Conservation (phyloP, 805 yeast species). For the Grigorovia yakushimaensis region DNA sequence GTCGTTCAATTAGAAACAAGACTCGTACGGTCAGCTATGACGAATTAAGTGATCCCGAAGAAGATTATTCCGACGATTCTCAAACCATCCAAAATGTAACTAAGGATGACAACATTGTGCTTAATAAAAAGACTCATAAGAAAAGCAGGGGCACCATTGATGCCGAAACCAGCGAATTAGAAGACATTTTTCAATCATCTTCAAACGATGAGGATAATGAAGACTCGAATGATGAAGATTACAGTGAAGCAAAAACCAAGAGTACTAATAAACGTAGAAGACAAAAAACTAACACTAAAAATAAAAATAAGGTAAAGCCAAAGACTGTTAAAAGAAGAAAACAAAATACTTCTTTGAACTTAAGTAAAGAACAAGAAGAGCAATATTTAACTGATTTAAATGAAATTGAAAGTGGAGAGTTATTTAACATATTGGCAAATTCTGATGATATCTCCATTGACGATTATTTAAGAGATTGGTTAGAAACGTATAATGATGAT, state of each 20-base stretch:
- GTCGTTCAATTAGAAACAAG: not conserved
- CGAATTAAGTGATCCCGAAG: not conserved
- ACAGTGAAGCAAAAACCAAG: slow-evolving; percentile 14
- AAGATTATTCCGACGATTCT: not conserved
- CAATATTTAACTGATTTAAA: slow-evolving; percentile 31
- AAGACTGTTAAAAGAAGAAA: slow-evolving; percentile 4
- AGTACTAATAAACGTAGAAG: not conserved
- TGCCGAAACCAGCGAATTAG: slow-evolving; percentile 13
- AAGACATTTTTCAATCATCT: not conserved
- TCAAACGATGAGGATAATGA: slow-evolving; percentile 8
- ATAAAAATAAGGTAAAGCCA: slow-evolving; percentile 1
- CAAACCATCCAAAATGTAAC: not conserved
- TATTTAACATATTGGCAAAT: slow-evolving; percentile 43
- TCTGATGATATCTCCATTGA: slow-evolving; percentile 39
- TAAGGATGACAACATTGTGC: not conserved
- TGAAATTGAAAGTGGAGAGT: slow-evolving; percentile 37
- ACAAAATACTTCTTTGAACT: slow-evolving; percentile 1
- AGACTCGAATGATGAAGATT: slow-evolving; percentile 20
- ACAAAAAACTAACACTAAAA: not conserved
- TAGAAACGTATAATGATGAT: slow-evolving; percentile 39
- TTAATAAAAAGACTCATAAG: not conserved
- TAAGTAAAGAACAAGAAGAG: slow-evolving; percentile 20
- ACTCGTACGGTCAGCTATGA: not conserved
- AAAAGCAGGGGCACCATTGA: slow-evolving; percentile 3
- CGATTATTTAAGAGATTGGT: slow-evolving; percentile 49